These are phyloP conservation scores for Stagonosporopsis vannaccii DNA, from an alignment of 2,329 filamentous ascomycete genomes.

Conservation along the genomic window DNA sequence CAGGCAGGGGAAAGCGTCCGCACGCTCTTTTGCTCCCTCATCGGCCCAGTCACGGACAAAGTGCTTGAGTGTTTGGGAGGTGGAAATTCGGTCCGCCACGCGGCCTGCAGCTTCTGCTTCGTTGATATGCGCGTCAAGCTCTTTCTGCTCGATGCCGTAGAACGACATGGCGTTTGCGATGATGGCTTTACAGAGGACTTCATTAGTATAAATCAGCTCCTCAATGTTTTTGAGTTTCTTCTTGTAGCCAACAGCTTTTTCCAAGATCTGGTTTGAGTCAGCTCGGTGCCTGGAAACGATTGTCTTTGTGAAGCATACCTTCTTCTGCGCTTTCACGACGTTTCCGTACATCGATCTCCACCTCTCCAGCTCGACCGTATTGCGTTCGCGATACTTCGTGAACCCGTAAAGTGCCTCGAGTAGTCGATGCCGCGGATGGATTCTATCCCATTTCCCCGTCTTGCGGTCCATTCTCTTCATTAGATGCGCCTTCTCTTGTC, in stretches of 20 bases:
- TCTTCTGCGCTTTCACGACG: constrained; percentile 33
- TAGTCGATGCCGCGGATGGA: constrained; percentile 31
- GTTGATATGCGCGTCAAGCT: constrained; percentile 55
- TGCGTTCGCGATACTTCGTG: constrained; percentile 27
- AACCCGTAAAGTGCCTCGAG: constrained; percentile 32
- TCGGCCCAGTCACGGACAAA: constrained; percentile 65
- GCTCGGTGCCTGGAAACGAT: background rate
- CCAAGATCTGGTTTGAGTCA: constrained; percentile 23
- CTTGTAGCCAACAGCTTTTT: constrained; percentile 27
- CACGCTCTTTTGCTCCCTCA: constrained; percentile 57
- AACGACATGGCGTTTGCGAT: constrained; percentile 56
- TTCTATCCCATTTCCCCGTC: constrained; percentile 27
- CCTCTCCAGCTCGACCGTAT: constrained; percentile 29
- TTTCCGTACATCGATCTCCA: constrained; percentile 35
- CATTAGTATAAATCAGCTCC: constrained; percentile 55
- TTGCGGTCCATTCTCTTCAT: constrained; percentile 28
- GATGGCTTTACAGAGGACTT: constrained; percentile 56
- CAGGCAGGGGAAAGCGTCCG: constrained; percentile 49
- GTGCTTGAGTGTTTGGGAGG: constrained; percentile 64
- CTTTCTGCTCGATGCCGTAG: constrained; percentile 55
- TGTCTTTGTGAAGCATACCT: constrained; percentile 6
- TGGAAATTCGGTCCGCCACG: constrained; percentile 56
- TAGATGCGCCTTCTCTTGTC: constrained; percentile 30
- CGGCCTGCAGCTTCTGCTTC: constrained; percentile 47
- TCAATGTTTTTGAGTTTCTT: constrained; percentile 57